These are phyloP conservation scores for Osmanthus fragrans DNA, from an alignment of 257 asterid genomes.

Conservation along the genomic window DNA sequence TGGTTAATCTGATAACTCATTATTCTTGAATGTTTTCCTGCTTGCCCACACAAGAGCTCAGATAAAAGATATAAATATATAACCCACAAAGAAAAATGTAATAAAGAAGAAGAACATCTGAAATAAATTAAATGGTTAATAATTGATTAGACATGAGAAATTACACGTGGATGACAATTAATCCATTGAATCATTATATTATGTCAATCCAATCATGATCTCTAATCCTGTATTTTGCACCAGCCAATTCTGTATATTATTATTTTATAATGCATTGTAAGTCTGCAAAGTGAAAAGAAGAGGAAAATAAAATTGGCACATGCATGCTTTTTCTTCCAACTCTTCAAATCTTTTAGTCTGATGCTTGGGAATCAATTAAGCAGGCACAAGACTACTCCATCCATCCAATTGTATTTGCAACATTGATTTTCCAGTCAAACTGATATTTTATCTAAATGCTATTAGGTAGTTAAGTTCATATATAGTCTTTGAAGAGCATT, in stretches of 20 bases:
- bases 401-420: background rate
- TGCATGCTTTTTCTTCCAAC: background rate
- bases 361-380: background rate
- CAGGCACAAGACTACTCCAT: background rate
- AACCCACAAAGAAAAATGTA: background rate
- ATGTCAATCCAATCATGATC: background rate
- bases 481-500: background rate
- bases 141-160: background rate
- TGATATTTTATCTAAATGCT: background rate
- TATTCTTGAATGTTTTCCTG: background rate
- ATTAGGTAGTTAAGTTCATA: background rate
- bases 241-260: background rate
- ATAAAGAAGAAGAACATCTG: background rate
- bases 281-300: background rate
- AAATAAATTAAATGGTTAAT: background rate
- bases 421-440: background rate
- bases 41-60: background rate
- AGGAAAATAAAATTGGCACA: constrained; percentile 9
- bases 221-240: background rate
- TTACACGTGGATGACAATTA: background rate
- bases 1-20: background rate
- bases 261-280: background rate
- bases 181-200: background rate
- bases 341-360: background rate
- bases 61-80: background rate